These are phyloP conservation scores for Trifolium pratense DNA, from an alignment of 306 rosid species.

Conservation along the genomic window DNA sequence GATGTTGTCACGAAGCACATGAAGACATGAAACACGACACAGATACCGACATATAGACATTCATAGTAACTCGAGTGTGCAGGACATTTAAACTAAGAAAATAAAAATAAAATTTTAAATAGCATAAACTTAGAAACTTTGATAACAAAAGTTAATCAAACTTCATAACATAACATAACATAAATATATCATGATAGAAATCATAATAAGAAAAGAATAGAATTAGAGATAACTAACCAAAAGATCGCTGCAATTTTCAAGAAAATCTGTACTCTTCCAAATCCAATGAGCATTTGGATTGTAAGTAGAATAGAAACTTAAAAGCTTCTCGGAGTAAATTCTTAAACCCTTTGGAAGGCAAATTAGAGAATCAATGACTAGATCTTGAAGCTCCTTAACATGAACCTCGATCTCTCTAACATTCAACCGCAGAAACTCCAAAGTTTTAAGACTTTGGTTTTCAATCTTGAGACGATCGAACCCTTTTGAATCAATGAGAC, in stretches of 20 bases:
- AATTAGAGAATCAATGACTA: conserved; percentile 8
- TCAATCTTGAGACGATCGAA: conserved; percentile 9
- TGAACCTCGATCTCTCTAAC: conserved; percentile 10
- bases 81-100: too few species aligned
- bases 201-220: background rate
- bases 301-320: background rate
- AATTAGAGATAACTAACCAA: conserved; percentile 25
- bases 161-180: too few species aligned
- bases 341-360: background rate
- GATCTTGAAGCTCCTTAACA: background rate
- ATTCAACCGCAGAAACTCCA: conserved; percentile 17
- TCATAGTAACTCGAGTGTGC: too few species aligned
- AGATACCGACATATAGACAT: too few species aligned
- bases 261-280: conserved; percentile 20
- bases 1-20: too few species aligned
- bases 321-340: background rate
- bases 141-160: too few species aligned
- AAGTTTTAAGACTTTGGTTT: background rate
- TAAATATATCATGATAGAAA: background rate
- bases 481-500: conserved; percentile 2
- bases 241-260: conserved; percentile 28
- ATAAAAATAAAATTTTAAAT: too few species aligned
- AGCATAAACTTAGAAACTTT: too few species aligned
- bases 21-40: too few species aligned
- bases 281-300: background rate